Evolutionary conservation across 2,329 filamentous ascomycete species (phyloP), one percentile per base, ranked within the genome.

Genomic region (Ophiocordyceps unilateralis): DNA sequence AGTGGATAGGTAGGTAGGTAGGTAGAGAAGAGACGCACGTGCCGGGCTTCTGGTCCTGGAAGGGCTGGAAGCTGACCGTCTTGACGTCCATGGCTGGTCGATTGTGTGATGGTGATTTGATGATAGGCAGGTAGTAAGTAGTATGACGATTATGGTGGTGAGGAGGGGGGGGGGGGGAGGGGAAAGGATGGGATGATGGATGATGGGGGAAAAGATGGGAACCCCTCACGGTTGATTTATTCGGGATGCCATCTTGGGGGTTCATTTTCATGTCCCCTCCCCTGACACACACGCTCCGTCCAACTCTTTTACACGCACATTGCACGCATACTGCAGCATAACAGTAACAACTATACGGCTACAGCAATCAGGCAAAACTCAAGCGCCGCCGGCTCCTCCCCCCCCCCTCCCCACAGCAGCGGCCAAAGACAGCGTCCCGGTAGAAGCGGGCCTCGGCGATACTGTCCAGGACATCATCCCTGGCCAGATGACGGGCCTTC

Each of bases 1-100:
- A 38, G 15, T 30, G 5, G 42, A 24, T n/a, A 26, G 37, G 14
- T 14, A 40, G 44, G 41, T 42, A 41, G 40, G 41, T 44, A 40
- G 34, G 34, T 41, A 45, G 40, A 42, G 43, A 36, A 26, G 28
- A 51, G 53, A 87, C 89, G 66, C 78, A 95, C 89, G 89, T 96
- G 76, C 89, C 89, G 50, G 89, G 87, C 75, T 98, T 98, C 76
- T 98, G 91, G 74, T 96, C 91, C 50, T 81, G 74, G 66, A 91
- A 95, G 47, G 88, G 77, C 63, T 78, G 78, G 63, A 94, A 78
- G 53, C 82, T 75, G 57, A 95, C 83, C 43, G 81, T 85, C 65
- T 84, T 74, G 64, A 71, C 60, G 51, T 67, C 66, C 86, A 94
- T 91, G 36, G 36, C 15, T 7, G 36, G 14, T 7, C 7, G 14